Evolutionary conservation across 2,329 filamentous ascomycete species (phyloP).

Genomic region (Trichoderma endophyticum): DNA sequence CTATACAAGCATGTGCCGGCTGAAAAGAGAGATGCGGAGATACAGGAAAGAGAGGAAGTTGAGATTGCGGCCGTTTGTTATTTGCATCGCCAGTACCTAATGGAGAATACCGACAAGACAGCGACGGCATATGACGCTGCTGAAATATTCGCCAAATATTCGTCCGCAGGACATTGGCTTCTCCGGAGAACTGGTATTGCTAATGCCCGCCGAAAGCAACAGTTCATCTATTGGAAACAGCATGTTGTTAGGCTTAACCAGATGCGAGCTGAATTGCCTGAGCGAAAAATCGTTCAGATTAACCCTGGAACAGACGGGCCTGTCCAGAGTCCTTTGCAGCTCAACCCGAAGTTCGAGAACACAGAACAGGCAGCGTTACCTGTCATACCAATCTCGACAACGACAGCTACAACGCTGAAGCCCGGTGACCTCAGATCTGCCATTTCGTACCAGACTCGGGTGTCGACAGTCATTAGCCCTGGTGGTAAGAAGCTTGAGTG

Average conservation of each 20-base stretch:
- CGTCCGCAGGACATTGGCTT: background rate
- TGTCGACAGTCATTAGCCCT: background rate
- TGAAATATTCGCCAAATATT: background rate
- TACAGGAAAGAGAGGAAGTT: background rate
- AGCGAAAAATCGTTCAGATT: background rate
- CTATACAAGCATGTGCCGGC: background rate
- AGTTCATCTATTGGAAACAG: background rate
- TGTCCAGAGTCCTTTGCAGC: background rate
- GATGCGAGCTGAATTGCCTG: background rate
- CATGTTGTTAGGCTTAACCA: background rate
- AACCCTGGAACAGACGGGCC: background rate
- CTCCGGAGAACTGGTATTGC: background rate
- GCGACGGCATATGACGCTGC: background rate
- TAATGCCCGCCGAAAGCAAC: background rate
- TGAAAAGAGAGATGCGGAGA: background rate
- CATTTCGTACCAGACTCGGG: background rate
- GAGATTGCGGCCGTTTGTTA: background rate
- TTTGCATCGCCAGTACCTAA: background rate
- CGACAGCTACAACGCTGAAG: background rate
- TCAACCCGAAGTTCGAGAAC: background rate
- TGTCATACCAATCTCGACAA: background rate
- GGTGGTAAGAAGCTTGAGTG: background rate
- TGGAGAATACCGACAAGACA: background rate
- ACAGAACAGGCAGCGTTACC: background rate
- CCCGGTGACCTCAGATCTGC: background rate